These are phyloP conservation scores for Cladorrhinum sp. DNA, from an alignment of 2,329 filamentous ascomycete genomes.

Conservation along the genomic window DNA sequence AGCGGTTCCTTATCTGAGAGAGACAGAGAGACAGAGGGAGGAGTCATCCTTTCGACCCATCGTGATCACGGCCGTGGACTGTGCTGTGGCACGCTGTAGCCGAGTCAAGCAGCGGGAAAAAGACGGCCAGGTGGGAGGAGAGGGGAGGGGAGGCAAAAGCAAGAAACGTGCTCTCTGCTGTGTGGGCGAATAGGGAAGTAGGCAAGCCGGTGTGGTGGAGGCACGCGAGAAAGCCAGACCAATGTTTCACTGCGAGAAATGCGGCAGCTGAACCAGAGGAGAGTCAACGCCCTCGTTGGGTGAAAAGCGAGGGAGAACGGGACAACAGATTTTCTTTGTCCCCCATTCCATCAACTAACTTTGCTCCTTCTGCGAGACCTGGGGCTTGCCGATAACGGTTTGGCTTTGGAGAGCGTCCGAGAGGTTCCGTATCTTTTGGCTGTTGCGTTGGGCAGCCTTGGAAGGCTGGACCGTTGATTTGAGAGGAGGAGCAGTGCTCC, in stretches of 20 bases:
- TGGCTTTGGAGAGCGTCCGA: neutral
- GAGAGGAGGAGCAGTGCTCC: neutral
- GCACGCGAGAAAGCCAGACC: neutral
- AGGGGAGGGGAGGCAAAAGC: neutral
- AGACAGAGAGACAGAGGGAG: too few species aligned
- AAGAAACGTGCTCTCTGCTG: neutral
- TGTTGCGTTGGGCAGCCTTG: neutral
- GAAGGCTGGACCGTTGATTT: neutral
- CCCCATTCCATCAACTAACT: neutral
- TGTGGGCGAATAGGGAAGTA: neutral
- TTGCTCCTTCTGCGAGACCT: too few species aligned
- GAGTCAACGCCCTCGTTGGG: neutral
- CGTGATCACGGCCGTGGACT: neutral
- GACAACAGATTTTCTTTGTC: neutral
- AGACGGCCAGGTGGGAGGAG: too few species aligned
- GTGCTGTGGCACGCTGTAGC: neutral
- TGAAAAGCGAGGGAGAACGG: neutral
- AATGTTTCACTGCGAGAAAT: conserved; percentile 6
- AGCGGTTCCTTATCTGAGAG: neutral
- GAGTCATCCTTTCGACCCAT: neutral
- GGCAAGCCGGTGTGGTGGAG: neutral
- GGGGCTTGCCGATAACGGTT: too few species aligned
- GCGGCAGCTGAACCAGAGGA: neutral
- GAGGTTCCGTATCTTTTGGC: neutral
- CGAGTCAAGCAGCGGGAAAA: neutral